Evolutionary conservation across 305 asterid species (phyloP).

Genomic region (Rubia balearica): DNA sequence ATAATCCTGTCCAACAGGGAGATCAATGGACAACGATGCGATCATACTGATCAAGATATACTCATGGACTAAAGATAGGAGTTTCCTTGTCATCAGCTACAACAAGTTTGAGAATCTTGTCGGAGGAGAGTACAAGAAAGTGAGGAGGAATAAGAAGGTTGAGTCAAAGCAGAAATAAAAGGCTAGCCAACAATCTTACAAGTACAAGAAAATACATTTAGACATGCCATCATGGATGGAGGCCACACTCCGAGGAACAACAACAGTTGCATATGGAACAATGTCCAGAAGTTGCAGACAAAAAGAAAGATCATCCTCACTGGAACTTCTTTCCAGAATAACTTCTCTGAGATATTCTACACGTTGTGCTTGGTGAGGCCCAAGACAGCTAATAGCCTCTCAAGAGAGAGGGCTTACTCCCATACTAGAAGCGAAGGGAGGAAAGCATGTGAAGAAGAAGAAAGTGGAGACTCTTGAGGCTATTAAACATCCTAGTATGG

Average conservation of each 20-base stretch:
- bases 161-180: background rate
- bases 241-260: constrained; percentile 68
- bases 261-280: constrained; percentile 48
- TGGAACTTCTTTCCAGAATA: constrained; percentile 80
- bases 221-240: constrained; percentile 57
- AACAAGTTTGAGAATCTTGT: constrained; percentile 36
- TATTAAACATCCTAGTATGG: constrained; percentile 14
- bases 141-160: constrained; percentile 2
- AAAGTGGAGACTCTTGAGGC: constrained; percentile 14
- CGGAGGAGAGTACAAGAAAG: constrained; percentile 15
- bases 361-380: constrained; percentile 58
- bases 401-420: constrained; percentile 27
- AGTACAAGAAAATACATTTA: constrained; percentile 33
- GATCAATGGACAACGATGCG: constrained; percentile 13
- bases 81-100: constrained; percentile 52
- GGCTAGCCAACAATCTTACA: constrained; percentile 1
- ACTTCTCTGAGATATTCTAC: constrained; percentile 58
- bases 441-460: constrained; percentile 7
- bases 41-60: constrained; percentile 35
- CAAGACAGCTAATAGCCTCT: constrained; percentile 31
- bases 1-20: constrained; percentile 9
- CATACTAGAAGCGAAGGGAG: constrained; percentile 15
- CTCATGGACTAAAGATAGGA: constrained; percentile 33
- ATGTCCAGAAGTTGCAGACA: constrained; percentile 36
- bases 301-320: constrained; percentile 53